These are phyloP conservation scores for Colletotrichum gigasporum DNA, from an alignment of 2,329 filamentous ascomycete genomes.

Conservation along the genomic window DNA sequence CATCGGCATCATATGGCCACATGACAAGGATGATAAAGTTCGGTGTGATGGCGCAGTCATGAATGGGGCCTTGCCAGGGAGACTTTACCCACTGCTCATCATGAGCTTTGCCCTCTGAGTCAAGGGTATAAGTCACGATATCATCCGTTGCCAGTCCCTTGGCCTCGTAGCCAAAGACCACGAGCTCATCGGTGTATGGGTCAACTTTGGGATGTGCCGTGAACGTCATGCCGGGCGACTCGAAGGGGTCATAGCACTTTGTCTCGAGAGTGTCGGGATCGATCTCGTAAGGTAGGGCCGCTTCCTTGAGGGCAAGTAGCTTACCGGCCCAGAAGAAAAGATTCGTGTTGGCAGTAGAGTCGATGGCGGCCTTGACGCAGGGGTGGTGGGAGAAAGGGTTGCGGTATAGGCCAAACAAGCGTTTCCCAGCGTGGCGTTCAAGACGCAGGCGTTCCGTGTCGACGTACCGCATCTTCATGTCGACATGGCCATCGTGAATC, in stretches of 20 bases:
- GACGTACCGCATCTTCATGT: conserved; percentile 47
- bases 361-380: conserved; percentile 41
- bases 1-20: neutral
- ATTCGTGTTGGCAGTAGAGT: conserved; percentile 59
- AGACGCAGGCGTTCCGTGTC: conserved; percentile 49
- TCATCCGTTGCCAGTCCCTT: conserved; percentile 46
- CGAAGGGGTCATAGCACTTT: conserved; percentile 38
- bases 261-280: conserved; percentile 38
- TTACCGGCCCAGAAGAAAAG: conserved; percentile 57
- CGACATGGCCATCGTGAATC: conserved; percentile 42
- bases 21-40: neutral
- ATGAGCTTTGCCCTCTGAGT: conserved; percentile 47
- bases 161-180: conserved; percentile 51
- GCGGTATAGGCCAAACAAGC: conserved; percentile 47
- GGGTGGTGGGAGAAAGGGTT: conserved; percentile 48
- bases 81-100: conserved; percentile 59
- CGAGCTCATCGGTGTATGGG: conserved; percentile 47
- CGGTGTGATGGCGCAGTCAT: conserved; percentile 44
- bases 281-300: conserved; percentile 50
- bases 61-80: conserved; percentile 53
- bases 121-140: conserved; percentile 43
- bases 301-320: conserved; percentile 58
- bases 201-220: conserved; percentile 54
- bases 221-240: conserved; percentile 42
- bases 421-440: conserved; percentile 45